Evolutionary conservation across 2,329 filamentous ascomycete genomes (phyloP), one percentile per base, ranked within the genome.

Genomic region (Apiospora arundinis): DNA sequence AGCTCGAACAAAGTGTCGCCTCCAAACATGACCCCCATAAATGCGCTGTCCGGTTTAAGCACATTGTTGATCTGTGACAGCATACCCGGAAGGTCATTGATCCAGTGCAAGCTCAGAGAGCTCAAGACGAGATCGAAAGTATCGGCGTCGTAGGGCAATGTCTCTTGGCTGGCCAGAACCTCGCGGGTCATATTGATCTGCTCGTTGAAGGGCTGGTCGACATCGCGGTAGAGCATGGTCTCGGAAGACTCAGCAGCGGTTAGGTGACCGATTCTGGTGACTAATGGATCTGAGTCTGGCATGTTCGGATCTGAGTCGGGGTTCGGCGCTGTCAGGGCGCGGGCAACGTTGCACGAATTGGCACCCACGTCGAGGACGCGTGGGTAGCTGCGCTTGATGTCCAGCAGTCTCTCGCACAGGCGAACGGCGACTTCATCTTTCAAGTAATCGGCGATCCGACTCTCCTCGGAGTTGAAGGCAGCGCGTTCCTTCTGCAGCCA

Each of bases 21-120:
- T 70, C 96, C 96, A 73, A 97, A 92, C 95, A 99, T 99, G 75
- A 95, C 95, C 18, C 93, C 95, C 66, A 99, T 91, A 79, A 99
- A 97, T 1, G 97, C 95, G 71, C 89, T 88, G 81, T 99, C 96
- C 0, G 95, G 95, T 82, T 97, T 97, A 37, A 99, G 88, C 45
- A 97, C 85, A 74, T 89, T 88, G 85, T 97, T 97, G 79, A 98
- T 92, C 79, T 97, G 94, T 1, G 91, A 87, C 2, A 99, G 87
- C 14, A 97, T 85, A 0, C 92, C 93, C 0, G 96, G 96, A 6
- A 99, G 89, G 81, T 99, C 94, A 81, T 99, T 99, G 86, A 98
- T 93, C 96, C 96, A 99, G 83, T 99, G 96, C 80, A 99, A 86
- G 71, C 93, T 95, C 72, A 97, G 84, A 70, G 93, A 97, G 79